Evolutionary conservation across 2,329 filamentous ascomycete genomes (phyloP), one percentile per base, ranked within the genome.

Genomic region (Penicillium sp.): DNA sequence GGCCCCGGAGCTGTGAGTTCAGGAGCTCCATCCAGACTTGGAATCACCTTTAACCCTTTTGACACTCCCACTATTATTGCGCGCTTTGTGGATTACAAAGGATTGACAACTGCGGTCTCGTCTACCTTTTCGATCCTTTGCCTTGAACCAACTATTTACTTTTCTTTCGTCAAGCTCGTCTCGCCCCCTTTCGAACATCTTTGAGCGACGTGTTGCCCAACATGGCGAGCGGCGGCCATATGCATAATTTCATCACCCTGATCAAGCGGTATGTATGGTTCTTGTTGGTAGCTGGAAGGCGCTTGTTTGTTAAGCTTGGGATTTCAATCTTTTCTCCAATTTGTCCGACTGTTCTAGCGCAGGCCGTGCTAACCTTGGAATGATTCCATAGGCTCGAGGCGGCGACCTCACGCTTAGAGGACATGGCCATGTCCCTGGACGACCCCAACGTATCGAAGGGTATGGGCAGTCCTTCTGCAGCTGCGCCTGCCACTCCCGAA

Each of bases 241-340:
- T 98, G 92, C 89, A 98, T 80, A 98, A 97, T 76, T 82, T 99
- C 65, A 96, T 93, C 38, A 99, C 95, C 57, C 87, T 99, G 73
- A 97, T 99, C 82, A 99, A 99, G 86, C 88, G 95, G 95, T 98
- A 86, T 71, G 86, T 80, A 58, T 63, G 14, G 26, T 53, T 35
- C 38, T 57, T 28, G 45, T 38, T 57, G 7, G 57, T n/a, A 28
- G 30, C 10, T 55, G 48, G 14, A 30, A 25, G 25, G 25, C 11
- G 22, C 22, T n/a, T 25, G 7, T 14, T 13, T 22, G 38, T 2
- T 13, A n/a, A 14, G 10, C 13, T n/a, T 48, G 19, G n/a, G 10
- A 6, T 35, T 57, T 57, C 26, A 57, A 60, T 59, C 1, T 38
- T 7, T 38, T 7, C 19, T 46, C 45, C 22, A 55, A 51, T 19